Evolutionary conservation across 345 rosid species (phyloP), one percentile per base, ranked within the genome.

Genomic region (Hibiscus tridactylites): DNA sequence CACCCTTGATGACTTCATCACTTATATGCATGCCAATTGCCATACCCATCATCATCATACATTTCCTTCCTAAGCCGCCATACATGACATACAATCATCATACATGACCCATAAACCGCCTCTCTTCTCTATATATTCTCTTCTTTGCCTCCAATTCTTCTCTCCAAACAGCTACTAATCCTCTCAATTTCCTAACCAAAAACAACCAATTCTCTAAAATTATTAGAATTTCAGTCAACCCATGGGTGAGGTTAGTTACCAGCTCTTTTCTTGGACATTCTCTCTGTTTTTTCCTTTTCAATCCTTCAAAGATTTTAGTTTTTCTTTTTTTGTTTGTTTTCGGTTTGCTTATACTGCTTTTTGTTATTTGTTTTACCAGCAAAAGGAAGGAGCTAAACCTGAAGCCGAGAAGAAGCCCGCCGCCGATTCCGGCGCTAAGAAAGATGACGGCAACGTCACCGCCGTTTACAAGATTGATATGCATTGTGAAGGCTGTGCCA

Each of bases 401-500:
- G 86, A 84, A 59, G 96, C 71, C 6, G 85, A 80, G 72, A 84
- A 87, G 81, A 86, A 85, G 71, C 62, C 81, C 0, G 79, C 82
- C 6, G 80, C 78, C 52, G 88, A 74, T 6, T 84, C 74, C 65
- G 82, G 46, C 49, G 82, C 77, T n/a, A 81, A 85, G 71, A 76
- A 73, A 58, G 91, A 79, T 57, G 88, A 75, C 74, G 88, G 77
- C 29, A 74, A 44, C 2, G 54, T 46, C 59, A 76, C 83, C 61
- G 84, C 84, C 76, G 88, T 91, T 29, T 74, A 86, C 86, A 91
- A 88, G 83, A 73, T 79, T 71, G 91, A 90, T 65, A 78, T 95
- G 85, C 97, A 90, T 85, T 95, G 99, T 39, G 93, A 91, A 66
- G 97, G 96, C 16, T 95, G 99, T 53, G 97, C 96, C 29, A 90